Percentiles rank a stretch among this genome's conserved stretches.
phyloP scores from a whole-genome alignment of 345 rosid species.

The Bretschneidera sinensis region DNA sequence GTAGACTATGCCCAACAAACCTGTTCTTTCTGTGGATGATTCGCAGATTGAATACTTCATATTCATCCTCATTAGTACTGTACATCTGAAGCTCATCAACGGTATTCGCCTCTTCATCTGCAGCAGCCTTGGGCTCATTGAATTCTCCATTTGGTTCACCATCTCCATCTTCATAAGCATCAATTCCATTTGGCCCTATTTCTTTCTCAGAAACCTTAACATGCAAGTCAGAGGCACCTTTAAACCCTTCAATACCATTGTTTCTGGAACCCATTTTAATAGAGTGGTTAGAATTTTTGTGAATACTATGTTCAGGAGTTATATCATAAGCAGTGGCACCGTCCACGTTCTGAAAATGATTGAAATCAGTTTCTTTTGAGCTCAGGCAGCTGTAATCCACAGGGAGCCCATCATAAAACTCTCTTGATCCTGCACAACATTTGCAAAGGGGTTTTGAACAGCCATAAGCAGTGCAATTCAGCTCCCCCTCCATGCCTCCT shows the following conservation, averaged over 20 bases:
- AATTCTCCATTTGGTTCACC: slow-evolving; percentile 29
- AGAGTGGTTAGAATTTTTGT: slow-evolving; percentile 14
- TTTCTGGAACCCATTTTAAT: slow-evolving; percentile 7
- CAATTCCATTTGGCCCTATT: slow-evolving; percentile 13
- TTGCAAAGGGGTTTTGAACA: slow-evolving; percentile 20
- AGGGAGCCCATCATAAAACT: slow-evolving; percentile 14
- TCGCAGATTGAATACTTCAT: slow-evolving; percentile 75
- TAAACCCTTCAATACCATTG: slow-evolving; percentile 26
- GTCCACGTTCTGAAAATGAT: slow-evolving; percentile 20
- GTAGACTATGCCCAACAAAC: slow-evolving; percentile 29
- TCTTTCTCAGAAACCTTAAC: slow-evolving; percentile 14
- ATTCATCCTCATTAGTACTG: slow-evolving; percentile 49
- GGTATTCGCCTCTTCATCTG: slow-evolving; percentile 30
- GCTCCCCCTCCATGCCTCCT: slow-evolving; percentile 13
- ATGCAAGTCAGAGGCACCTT: slow-evolving; percentile 13
- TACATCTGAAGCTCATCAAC: slow-evolving; percentile 45
- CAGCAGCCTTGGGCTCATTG: slow-evolving; percentile 26
- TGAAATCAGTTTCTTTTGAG: slow-evolving; percentile 23
- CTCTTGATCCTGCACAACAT: slow-evolving; percentile 15
- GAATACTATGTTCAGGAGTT: slow-evolving; percentile 9
- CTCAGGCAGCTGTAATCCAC: slow-evolving; percentile 11
- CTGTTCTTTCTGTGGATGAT: slow-evolving; percentile 90
- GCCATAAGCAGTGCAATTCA: slow-evolving; percentile 12
- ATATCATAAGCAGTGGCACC: slow-evolving; percentile 9
- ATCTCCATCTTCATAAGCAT: slow-evolving; percentile 18